Base-by-base conservation (phyloP, 768 basidiomycete species). In the Dioszegia crocea region DNA sequence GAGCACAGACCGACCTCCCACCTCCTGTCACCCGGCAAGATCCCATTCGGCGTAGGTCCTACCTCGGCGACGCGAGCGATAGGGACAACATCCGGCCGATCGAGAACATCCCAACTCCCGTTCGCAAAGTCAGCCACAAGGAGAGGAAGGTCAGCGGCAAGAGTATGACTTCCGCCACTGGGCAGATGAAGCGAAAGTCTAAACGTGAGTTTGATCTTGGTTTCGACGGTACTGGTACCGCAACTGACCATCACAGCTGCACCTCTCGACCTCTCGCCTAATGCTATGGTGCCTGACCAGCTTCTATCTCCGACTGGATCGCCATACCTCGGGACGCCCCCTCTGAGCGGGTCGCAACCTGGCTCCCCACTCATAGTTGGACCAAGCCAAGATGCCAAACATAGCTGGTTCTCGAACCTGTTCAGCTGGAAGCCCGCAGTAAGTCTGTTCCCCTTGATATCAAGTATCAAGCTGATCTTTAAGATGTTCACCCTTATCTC, bases 321-420 rank as follows among this genome's bases (percentile, higher is more conserved):
- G 24, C 64, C 66, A 23, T 62, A 67, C 40, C 61, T 64, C 31
- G 54, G 57, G n/a, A 63, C 63, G 1, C 58, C 67, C 21, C 50
- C 50, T 19, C 56, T 56, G 14, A 40, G 30, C 45, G 23, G n/a
- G 24, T 58, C 63, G 2, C 31, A 43, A 8, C 71, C 67, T 23
- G 60, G 64, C 14, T 68, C 68, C 41, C 68, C 68, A 1, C 39
- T 68, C 11, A 51, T 68, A 3, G 55, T 61, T 11, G 65, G 63
- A 1, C 54, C 51, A 4, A 56, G 54, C 8, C 78, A 41, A 81
- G 66, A 71, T 19, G 53, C 83, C 26, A 85, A 82, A 77, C 84
- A 83, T 59, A 83, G 81, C 50, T 97, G 92, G 93, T 83, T 98
- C 57, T 84, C 84, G 26, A 88, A 85, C 68, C 83, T 94, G 41